These are phyloP conservation scores for Bolboschoenoplectus hybrid DNA, from an alignment of 202 grass and related monocot species.

Conservation along the genomic window DNA sequence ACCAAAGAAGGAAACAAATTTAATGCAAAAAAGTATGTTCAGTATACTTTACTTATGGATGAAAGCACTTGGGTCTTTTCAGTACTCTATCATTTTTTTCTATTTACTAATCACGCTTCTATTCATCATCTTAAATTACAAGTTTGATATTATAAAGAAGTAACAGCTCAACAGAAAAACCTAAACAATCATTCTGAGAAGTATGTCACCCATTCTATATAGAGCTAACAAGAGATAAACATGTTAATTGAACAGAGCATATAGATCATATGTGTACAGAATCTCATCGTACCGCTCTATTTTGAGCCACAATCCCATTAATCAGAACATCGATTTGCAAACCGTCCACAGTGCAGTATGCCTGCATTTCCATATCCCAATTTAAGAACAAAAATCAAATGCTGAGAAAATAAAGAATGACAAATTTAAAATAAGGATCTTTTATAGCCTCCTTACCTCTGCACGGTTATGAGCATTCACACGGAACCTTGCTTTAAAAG, in stretches of 20 bases:
- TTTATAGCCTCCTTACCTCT: slow-evolving; percentile 51
- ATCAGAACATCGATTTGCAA: slow-evolving; percentile 79
- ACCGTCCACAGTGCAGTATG: slow-evolving; percentile 88
- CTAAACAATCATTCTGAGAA: background rate
- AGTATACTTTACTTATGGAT: background rate
- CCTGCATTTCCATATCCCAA: slow-evolving; percentile 53
- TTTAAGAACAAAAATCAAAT: slow-evolving; percentile 27
- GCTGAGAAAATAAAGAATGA: slow-evolving; percentile 30
- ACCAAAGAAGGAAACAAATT: slow-evolving; percentile 24
- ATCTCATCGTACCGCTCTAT: slow-evolving; percentile 73
- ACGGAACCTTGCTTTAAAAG: slow-evolving; percentile 72
- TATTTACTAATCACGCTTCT: background rate
- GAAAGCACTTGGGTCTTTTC: slow-evolving; percentile 31
- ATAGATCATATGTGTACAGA: slow-evolving; percentile 31
- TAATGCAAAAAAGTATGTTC: slow-evolving; percentile 6
- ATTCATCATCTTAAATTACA: slow-evolving; percentile 5
- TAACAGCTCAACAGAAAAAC: background rate
- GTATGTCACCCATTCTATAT: background rate
- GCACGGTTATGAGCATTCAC: slow-evolving; percentile 83
- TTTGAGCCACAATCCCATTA: slow-evolving; percentile 65
- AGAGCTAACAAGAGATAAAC: slow-evolving; percentile 1
- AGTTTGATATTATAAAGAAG: slow-evolving; percentile 23
- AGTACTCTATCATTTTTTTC: background rate
- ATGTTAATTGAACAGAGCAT: slow-evolving; percentile 1
- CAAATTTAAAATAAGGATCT: slow-evolving; percentile 17